Percentiles rank a stretch among this genome's conserved stretches.
Conservation (phyloP, 1,284 basidiomycete genomes). For the Bondarzewia mesenterica region DNA sequence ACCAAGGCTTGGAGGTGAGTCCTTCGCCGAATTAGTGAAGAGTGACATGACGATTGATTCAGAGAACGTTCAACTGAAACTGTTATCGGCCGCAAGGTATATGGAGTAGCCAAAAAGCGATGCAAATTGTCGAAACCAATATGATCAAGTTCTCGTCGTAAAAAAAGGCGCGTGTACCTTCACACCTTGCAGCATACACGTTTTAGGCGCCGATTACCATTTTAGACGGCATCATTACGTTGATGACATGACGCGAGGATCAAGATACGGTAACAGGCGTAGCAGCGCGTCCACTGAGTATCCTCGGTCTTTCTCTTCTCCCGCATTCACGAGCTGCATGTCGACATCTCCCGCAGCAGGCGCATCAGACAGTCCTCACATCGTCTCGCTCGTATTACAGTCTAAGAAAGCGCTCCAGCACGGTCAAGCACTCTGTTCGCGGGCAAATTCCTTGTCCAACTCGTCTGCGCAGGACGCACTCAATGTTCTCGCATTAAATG, state of each 20-base stretch:
- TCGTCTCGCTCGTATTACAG: slow-evolving; percentile 67
- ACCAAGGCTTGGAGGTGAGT: slow-evolving; percentile 1
- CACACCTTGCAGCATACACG: too few relatives aligned
- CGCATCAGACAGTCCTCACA: slow-evolving; percentile 26
- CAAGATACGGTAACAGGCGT: neutral
- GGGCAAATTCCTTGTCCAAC: slow-evolving; percentile 50
- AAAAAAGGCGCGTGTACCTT: too few relatives aligned
- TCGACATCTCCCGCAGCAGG: slow-evolving; percentile 5
- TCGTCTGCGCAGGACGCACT: slow-evolving; percentile 54
- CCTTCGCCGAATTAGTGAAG: neutral
- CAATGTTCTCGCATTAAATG: slow-evolving; percentile 67
- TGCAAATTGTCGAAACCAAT: too few relatives aligned
- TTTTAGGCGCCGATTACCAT: too few relatives aligned
- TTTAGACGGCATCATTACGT: too few relatives aligned
- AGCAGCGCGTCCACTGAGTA: neutral
- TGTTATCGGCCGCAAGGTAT: too few relatives aligned
- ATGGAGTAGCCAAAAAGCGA: too few relatives aligned
- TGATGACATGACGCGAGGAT: neutral
- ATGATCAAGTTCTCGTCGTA: too few relatives aligned
- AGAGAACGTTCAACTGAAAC: slow-evolving; percentile 5
- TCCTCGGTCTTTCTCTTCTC: slow-evolving; percentile 1
- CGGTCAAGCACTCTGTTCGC: slow-evolving; percentile 63
- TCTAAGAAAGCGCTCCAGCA: slow-evolving; percentile 74
- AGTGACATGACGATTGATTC: slow-evolving; percentile 1
- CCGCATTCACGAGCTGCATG: slow-evolving; percentile 4